Evolutionary conservation across 2,329 filamentous ascomycete species (phyloP).

Genomic region (Massarina eburnea): DNA sequence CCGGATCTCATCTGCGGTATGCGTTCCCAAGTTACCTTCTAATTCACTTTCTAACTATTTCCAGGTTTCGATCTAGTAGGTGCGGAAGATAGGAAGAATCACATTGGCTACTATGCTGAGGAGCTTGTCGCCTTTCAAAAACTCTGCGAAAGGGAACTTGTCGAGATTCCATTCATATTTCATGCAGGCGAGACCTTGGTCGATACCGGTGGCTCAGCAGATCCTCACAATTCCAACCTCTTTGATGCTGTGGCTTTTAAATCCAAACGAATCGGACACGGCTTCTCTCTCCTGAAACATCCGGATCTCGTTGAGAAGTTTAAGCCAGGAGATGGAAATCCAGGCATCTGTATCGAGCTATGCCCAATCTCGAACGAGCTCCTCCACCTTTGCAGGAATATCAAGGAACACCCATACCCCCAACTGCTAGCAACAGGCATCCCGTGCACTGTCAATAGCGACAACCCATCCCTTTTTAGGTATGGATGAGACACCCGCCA

Average conservation of each 20-base stretch:
- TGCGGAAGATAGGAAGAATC: constrained; percentile 63
- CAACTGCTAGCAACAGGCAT: constrained; percentile 70
- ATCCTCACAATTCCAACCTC: constrained; percentile 62
- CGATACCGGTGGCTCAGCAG: constrained; percentile 63
- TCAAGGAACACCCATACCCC: constrained; percentile 68
- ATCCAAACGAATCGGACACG: constrained; percentile 72
- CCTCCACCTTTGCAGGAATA: constrained; percentile 66
- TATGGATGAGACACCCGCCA: constrained; percentile 31
- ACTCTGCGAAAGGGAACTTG: constrained; percentile 49
- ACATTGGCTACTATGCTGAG: constrained; percentile 60
- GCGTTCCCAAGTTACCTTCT: constrained; percentile 12
- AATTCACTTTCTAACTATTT: constrained; percentile 8
- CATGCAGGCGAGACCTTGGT: constrained; percentile 74
- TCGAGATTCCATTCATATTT: constrained; percentile 72
- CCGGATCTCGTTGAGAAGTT: constrained; percentile 64
- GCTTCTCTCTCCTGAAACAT: constrained; percentile 69
- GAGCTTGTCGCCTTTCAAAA: constrained; percentile 61
- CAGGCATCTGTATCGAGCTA: constrained; percentile 67
- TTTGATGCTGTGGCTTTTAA: constrained; percentile 67
- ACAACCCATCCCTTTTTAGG: constrained; percentile 74
- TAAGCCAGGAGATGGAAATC: constrained; percentile 41
- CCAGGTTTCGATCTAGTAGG: constrained; percentile 70
- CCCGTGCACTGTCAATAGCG: constrained; percentile 72
- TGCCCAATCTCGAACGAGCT: constrained; percentile 80
- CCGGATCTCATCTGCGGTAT: constrained; percentile 65